Conservation (phyloP, 305 asterid species). For the Fraxinus baroniana region DNA sequence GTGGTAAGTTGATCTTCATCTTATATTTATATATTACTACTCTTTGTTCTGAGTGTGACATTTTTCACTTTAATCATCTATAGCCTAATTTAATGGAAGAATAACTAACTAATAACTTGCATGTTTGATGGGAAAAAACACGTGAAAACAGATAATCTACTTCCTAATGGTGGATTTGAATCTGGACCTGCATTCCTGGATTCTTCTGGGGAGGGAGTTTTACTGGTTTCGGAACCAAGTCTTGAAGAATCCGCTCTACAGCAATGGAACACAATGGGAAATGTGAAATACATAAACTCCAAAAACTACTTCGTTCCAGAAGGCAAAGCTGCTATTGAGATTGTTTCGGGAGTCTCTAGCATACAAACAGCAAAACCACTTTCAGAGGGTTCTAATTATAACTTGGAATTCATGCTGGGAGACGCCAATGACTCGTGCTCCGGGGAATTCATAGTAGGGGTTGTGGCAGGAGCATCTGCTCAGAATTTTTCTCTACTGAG, state of each 20-base stretch:
- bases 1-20: constrained; percentile 27
- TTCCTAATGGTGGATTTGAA: constrained; percentile 65
- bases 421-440: constrained; percentile 63
- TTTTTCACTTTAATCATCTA: not conserved
- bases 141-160: constrained; percentile 38
- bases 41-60: not conserved
- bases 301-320: constrained; percentile 45
- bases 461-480: constrained; percentile 46
- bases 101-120: not conserved
- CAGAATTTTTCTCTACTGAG: constrained; percentile 54
- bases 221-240: constrained; percentile 58
- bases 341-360: constrained; percentile 41
- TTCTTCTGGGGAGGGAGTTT: constrained; percentile 38
- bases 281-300: constrained; percentile 55
- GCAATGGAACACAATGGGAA: constrained; percentile 58
- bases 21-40: not conserved
- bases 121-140: not conserved
- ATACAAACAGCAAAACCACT: constrained; percentile 51
- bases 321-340: constrained; percentile 61
- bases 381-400: constrained; percentile 38
- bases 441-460: constrained; percentile 51
- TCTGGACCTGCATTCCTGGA: constrained; percentile 55
- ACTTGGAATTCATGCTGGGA: constrained; percentile 54
- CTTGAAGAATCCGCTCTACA: constrained; percentile 50
- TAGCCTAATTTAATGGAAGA: not conserved